Base-by-base conservation (phyloP, 1,139 yeast genomes). In the Suhomyces bolitotheri region DNA sequence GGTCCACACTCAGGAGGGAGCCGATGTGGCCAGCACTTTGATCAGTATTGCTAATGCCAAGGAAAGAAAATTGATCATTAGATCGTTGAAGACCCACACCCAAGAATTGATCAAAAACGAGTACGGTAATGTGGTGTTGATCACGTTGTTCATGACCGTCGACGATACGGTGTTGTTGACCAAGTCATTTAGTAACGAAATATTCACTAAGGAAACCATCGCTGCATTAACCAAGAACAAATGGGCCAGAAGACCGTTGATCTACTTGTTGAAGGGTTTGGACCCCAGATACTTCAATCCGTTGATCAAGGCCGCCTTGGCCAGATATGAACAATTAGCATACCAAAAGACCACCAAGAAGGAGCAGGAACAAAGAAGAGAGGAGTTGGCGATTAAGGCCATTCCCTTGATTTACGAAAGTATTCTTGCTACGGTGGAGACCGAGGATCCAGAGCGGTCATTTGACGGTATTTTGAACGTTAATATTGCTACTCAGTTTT, bases 1-100 rank as follows among this genome's bases (percentile, higher is more conserved):
- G 57, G 96, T 90, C 22, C 98, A 92, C 58, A 92, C 98, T 1
- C 82, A 81, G 40, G 97, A 90, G 60, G 98, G 98, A 47, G 69
- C 90, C 33, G 95, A 87, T 52, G 97, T 88, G 39, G 97, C 97
- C 0, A 78, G 85, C 50, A 73, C 79, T 21, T 73, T 87, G 44
- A 71, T 92, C 40, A 88, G 96, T 1, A 71, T 77, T 44, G 94
- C 97, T 22, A 84, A 75, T 46, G 97, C 97, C 13, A 92, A 92
- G 66, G 97, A 92, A 66, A 82, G 97, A 71, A 92, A 90, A 64
- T 61, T 60, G 30, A 76, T 92, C 36, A 71, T 90, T 45, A 84
- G 77, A 61, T 60, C 82, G 13, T 73, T 92, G 59, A 86, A 82
- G 54, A 76, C 76, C 25, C 96, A 88, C 60, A 82, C 79, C 14